Conservation (phyloP, 1,284 basidiomycete genomes). For the Malassezia brasiliensis region DNA sequence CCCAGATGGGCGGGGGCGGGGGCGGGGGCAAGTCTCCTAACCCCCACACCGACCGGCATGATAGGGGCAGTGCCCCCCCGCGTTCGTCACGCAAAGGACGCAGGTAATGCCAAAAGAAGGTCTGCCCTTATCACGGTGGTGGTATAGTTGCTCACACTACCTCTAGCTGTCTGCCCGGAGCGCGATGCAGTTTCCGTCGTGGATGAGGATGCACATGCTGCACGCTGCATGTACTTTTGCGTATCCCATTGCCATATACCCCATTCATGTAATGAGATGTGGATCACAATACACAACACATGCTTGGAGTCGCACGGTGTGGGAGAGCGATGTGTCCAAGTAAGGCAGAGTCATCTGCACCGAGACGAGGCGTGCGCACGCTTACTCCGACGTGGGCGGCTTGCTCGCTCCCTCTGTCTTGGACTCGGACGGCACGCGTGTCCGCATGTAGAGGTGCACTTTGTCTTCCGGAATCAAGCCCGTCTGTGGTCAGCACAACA, state of each 20-base stretch:
- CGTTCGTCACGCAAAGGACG: neutral
- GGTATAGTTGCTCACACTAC: conserved; percentile 11
- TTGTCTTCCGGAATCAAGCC: conserved; percentile 16
- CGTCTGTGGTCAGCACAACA: conserved; percentile 2
- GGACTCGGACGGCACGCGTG: too few relatives aligned
- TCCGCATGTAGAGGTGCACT: neutral
- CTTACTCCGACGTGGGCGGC: too few relatives aligned
- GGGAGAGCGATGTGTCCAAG: too few relatives aligned
- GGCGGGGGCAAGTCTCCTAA: too few relatives aligned
- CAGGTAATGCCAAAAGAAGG: neutral
- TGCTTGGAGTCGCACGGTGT: too few relatives aligned
- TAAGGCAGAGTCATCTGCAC: too few relatives aligned
- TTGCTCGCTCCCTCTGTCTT: too few relatives aligned
- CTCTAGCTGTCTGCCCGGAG: neutral
- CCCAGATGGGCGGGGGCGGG: neutral
- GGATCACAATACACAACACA: too few relatives aligned
- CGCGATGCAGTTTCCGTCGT: neutral
- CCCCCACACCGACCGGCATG: too few relatives aligned
- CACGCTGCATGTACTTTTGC: neutral
- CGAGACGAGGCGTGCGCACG: too few relatives aligned
- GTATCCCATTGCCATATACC: neutral
- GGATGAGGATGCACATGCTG: neutral
- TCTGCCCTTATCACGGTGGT: neutral
- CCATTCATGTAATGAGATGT: neutral
- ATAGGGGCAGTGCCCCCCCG: neutral